Conservation (phyloP, 805 yeast species). For the Teunomyces kruisii region DNA sequence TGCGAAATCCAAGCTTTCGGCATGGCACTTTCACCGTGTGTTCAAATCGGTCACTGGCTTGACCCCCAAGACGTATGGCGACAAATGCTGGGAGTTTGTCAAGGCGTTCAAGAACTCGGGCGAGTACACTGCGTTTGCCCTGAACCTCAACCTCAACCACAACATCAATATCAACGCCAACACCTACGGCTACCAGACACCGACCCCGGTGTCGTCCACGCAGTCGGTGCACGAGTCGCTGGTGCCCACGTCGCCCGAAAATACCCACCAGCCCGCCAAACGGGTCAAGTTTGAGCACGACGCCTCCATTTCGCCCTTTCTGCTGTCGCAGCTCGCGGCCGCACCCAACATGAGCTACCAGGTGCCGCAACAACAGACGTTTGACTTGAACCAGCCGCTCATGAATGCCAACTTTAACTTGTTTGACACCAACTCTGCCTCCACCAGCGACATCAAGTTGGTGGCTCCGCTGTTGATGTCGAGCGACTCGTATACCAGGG, state of each 20-base stretch:
- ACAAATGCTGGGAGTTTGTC: constrained; percentile 63
- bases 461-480: neutral
- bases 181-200: constrained; percentile 10
- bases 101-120: constrained; percentile 21
- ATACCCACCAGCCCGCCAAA: constrained; percentile 11
- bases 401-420: constrained; percentile 12
- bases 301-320: constrained; percentile 3
- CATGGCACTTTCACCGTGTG: constrained; percentile 93
- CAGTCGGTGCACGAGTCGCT: constrained; percentile 7
- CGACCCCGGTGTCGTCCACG: constrained; percentile 7
- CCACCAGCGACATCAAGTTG: neutral
- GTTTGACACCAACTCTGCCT: constrained; percentile 8
- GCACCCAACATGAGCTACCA: constrained; percentile 4
- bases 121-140: constrained; percentile 6
- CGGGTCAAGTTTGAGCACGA: constrained; percentile 12
- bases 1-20: constrained; percentile 74
- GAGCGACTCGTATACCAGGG: constrained; percentile 7
- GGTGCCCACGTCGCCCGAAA: constrained; percentile 12
- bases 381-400: constrained; percentile 12
- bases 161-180: neutral
- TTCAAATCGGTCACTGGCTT: constrained; percentile 83
- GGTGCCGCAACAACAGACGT: constrained; percentile 12
- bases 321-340: constrained; percentile 6
- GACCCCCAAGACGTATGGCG: constrained; percentile 88
- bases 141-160: too few species aligned